Conservation (phyloP, 2,329 filamentous ascomycete genomes). For the Tolypocladium nubicola region DNA sequence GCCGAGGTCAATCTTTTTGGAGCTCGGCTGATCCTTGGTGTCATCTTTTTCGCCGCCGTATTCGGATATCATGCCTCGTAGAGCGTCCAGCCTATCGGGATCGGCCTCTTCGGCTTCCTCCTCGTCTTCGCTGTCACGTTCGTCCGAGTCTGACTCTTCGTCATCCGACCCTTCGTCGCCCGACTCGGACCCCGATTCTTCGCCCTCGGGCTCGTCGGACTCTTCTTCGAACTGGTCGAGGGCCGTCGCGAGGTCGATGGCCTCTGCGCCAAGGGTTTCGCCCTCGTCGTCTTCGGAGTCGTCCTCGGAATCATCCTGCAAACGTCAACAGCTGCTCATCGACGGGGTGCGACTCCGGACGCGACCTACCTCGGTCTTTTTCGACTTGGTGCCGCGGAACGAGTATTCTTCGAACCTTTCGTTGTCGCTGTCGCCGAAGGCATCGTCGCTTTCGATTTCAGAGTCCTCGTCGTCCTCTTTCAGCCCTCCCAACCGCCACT, state of each 20-base stretch:
- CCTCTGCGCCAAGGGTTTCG: conserved; percentile 47
- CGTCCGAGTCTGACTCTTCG: conserved; percentile 17
- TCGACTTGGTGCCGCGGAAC: conserved; percentile 37
- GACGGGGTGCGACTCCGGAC: too few relatives aligned
- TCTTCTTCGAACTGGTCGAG: conserved; percentile 44
- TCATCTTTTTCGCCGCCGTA: conserved; percentile 57
- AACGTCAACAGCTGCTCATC: neutral
- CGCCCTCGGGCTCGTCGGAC: conserved; percentile 35
- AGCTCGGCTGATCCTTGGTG: conserved; percentile 26
- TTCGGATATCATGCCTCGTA: conserved; percentile 59
- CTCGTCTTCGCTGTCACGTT: conserved; percentile 33
- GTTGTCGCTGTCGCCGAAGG: conserved; percentile 81
- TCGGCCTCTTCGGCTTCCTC: conserved; percentile 30
- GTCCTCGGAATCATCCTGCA: conserved; percentile 27
- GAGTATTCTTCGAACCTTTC: conserved; percentile 70
- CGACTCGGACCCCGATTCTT: conserved; percentile 29
- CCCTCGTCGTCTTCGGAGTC: conserved; percentile 51
- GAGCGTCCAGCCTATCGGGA: conserved; percentile 49
- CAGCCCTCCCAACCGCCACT: conserved; percentile 64
- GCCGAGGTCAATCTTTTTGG: conserved; percentile 61
- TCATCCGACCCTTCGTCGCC: conserved; percentile 32
- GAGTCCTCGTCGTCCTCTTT: conserved; percentile 50
- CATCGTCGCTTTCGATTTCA: conserved; percentile 61
- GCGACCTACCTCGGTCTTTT: conserved; percentile 16
- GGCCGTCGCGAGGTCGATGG: conserved; percentile 47